Evolutionary conservation across 2,329 filamentous ascomycete genomes (phyloP).

Genomic region (Periconia macrospinosa): DNA sequence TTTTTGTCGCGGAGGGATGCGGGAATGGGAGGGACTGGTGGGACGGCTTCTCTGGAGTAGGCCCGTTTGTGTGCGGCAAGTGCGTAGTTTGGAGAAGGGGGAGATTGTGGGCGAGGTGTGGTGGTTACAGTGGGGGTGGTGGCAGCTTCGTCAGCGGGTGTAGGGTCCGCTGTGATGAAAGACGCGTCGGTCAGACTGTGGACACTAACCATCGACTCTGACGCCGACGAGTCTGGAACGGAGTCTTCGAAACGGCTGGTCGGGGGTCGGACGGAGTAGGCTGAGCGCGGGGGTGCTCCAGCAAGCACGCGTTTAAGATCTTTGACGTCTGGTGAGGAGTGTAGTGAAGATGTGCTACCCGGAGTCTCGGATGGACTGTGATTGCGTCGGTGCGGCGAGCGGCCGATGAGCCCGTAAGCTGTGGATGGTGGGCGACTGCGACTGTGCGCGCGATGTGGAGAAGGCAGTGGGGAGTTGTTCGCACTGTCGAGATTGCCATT

Average conservation of each 20-base stretch:
- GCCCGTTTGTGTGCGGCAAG: constrained; percentile 17
- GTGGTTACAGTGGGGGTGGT: constrained; percentile 26
- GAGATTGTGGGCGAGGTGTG: constrained; percentile 19
- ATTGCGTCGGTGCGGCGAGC: constrained; percentile 28
- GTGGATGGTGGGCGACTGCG: constrained; percentile 35
- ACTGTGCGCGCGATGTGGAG: constrained; percentile 36
- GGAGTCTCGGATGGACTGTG: constrained; percentile 35
- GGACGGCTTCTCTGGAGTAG: constrained; percentile 21
- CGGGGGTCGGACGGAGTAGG: constrained; percentile 29
- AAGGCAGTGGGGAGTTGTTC: constrained; percentile 32
- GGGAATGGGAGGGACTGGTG: constrained; percentile 39
- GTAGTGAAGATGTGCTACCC: constrained; percentile 39
- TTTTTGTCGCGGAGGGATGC: constrained; percentile 26
- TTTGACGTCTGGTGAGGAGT: constrained; percentile 47
- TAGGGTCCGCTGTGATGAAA: constrained; percentile 33
- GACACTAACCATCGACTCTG: constrained; percentile 72
- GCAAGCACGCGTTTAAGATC: constrained; percentile 50
- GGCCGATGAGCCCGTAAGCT: constrained; percentile 40
- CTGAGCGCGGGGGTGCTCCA: constrained; percentile 38
- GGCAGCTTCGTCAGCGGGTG: constrained; percentile 10
- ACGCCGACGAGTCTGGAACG: constrained; percentile 56
- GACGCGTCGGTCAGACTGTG: constrained; percentile 70
- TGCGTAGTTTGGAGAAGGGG: constrained; percentile 5
- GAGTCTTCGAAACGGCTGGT: constrained; percentile 40
- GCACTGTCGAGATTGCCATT: constrained; percentile 39